Percentiles rank a stretch among this genome's conserved stretches.
These are phyloP conservation scores for Lentinus polychrous DNA, from an alignment of 1,284 basidiomycete genomes.

Conservation along the genomic window DNA sequence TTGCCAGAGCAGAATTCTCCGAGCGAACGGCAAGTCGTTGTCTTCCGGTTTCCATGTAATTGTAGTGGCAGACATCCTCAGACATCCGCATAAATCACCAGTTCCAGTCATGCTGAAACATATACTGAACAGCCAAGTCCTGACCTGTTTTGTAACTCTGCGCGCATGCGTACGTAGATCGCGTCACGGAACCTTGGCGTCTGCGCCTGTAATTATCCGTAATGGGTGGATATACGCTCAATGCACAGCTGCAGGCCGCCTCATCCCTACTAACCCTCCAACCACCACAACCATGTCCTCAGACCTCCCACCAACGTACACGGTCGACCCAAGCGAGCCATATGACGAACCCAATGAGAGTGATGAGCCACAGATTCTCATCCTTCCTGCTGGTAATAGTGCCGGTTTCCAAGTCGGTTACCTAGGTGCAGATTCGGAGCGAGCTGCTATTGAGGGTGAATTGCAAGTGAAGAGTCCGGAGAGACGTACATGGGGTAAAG, in stretches of 20 bases:
- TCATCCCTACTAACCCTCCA: slow-evolving; percentile 1
- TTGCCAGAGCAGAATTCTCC: no score
- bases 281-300: slow-evolving; percentile 20
- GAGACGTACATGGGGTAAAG: slow-evolving; percentile 51
- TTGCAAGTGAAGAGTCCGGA: slow-evolving; percentile 68
- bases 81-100: no score
- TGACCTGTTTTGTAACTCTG: no score
- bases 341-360: slow-evolving; percentile 1
- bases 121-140: no score
- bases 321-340: slow-evolving; percentile 21
- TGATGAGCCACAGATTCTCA: slow-evolving; percentile 50
- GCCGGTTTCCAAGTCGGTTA: slow-evolving; percentile 76
- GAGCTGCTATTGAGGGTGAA: slow-evolving; percentile 76
- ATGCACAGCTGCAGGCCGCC: neutral
- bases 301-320: slow-evolving; percentile 37
- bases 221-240: no score
- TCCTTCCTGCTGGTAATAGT: slow-evolving; percentile 56
- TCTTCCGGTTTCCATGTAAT: no score
- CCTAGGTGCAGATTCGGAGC: slow-evolving; percentile 71
- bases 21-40: no score
- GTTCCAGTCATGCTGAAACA: no score
- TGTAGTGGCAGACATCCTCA: no score
- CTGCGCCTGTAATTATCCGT: no score
- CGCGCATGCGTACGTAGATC: no score
- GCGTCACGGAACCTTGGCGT: no score